Percentiles rank a stretch among this genome's conserved stretches.
Conservation (phyloP, 2,329 filamentous ascomycete genomes). For the Trichoderma brevicompactum region DNA sequence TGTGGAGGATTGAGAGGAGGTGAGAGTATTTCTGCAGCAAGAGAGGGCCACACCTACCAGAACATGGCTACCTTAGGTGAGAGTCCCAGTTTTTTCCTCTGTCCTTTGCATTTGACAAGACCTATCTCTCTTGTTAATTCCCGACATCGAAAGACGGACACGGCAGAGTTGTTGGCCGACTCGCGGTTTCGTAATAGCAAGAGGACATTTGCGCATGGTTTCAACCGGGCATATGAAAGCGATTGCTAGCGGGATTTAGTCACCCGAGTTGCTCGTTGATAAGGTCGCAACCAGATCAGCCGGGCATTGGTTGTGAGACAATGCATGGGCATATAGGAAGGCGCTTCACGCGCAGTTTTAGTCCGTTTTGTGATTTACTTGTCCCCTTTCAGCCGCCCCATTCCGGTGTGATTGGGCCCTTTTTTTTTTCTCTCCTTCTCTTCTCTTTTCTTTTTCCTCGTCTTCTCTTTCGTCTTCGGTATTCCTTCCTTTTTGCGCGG, state of each 20-base stretch:
- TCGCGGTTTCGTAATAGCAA: not conserved
- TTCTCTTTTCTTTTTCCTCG: not conserved
- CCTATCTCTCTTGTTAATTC: not conserved
- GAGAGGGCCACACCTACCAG: not conserved
- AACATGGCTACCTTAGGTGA: constrained; percentile 8
- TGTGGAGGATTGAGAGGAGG: not conserved
- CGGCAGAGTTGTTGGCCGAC: not conserved
- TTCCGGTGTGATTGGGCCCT: constrained; percentile 4
- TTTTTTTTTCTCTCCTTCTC: not conserved
- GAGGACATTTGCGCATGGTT: not conserved
- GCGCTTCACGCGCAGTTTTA: constrained; percentile 15
- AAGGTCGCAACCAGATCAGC: constrained; percentile 24
- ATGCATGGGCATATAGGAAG: constrained; percentile 17
- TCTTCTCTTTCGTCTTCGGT: not conserved
- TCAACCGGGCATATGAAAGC: constrained; percentile 12
- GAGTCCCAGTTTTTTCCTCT: not conserved
- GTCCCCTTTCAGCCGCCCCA: constrained; percentile 9
- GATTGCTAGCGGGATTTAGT: constrained; percentile 15
- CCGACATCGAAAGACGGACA: too few species aligned
- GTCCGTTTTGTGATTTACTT: constrained; percentile 15
- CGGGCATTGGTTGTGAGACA: constrained; percentile 20
- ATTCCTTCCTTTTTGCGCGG: not conserved
- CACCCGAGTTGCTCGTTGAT: constrained; percentile 12
- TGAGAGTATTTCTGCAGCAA: not conserved
- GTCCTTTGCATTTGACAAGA: not conserved